Evolutionary conservation across 2,329 filamentous ascomycete species (phyloP).

Genomic region (Colletotrichum truncatum): DNA sequence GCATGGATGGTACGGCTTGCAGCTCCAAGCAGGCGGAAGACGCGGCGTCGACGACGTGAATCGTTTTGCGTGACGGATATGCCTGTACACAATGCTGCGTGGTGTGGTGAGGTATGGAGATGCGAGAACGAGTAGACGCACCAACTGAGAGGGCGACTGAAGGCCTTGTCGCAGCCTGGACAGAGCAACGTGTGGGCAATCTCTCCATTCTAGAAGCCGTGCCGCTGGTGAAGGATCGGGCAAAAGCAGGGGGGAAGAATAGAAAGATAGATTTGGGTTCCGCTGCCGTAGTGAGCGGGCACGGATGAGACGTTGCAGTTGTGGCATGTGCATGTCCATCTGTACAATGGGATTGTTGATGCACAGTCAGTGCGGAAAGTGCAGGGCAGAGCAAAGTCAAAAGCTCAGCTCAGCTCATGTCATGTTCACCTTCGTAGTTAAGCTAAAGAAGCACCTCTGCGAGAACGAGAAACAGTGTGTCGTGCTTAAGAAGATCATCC

Average conservation of each 20-base stretch:
- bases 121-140: neutral
- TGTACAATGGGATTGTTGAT: neutral
- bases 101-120: neutral
- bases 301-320: slow-evolving; percentile 8
- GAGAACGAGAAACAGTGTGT: neutral
- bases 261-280: neutral
- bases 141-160: neutral
- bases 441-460: neutral
- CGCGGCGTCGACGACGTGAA: neutral
- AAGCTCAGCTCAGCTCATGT: neutral
- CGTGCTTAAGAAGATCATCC: neutral
- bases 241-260: neutral
- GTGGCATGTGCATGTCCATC: slow-evolving; percentile 4
- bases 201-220: slow-evolving; percentile 26
- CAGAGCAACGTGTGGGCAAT: neutral
- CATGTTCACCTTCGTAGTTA: no score
- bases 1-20: slow-evolving; percentile 3
- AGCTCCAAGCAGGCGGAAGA: neutral
- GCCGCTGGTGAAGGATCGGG: neutral
- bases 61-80: neutral
- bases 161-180: neutral
- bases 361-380: slow-evolving; percentile 9
- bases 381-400: slow-evolving; percentile 6
- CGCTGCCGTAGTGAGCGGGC: neutral
- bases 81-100: neutral